Evolutionary conservation across 495 filamentous ascomycete species (phyloP).

Genomic region (Aspergillus sclerotioniger): DNA sequence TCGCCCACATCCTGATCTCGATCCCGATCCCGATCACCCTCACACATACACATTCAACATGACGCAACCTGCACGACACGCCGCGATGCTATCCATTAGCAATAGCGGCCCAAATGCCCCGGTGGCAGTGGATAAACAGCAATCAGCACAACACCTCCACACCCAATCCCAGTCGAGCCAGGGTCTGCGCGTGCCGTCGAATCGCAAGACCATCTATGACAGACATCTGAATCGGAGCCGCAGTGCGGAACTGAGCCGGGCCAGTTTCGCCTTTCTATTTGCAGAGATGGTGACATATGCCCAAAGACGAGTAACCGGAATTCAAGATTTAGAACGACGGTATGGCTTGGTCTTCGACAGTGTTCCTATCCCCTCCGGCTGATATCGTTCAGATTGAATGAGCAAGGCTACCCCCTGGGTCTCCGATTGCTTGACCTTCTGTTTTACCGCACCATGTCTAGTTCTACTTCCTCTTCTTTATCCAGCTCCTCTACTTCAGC

Average conservation of each 20-base stretch:
- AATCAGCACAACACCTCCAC: conserved; percentile 30
- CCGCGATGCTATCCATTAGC: conserved; percentile 40
- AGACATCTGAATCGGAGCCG: conserved; percentile 86
- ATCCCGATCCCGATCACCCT: background rate
- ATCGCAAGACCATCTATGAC: conserved; percentile 97
- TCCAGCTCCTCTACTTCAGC: conserved; percentile 71
- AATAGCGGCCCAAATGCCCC: conserved; percentile 26
- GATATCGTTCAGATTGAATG: conserved; percentile 65
- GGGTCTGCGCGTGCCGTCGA: conserved; percentile 90
- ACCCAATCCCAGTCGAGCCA: conserved; percentile 40
- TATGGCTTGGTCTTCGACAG: conserved; percentile 33
- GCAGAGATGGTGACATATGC: conserved; percentile 96
- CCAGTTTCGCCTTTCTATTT: conserved; percentile 94
- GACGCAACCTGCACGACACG: conserved; percentile 36
- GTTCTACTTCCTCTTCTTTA: conserved; percentile 75
- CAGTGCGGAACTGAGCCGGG: conserved; percentile 81
- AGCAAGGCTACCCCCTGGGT: conserved; percentile 92
- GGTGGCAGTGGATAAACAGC: conserved; percentile 29
- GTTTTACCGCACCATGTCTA: conserved; percentile 59
- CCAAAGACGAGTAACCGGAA: conserved; percentile 83
- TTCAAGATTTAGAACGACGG: conserved; percentile 91
- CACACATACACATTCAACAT: conserved; percentile 20
- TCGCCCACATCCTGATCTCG: background rate
- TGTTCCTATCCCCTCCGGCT: background rate
- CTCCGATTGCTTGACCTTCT: conserved; percentile 93